Conservation (phyloP, 176 grass and related monocot species). For the Avena insularis region DNA sequence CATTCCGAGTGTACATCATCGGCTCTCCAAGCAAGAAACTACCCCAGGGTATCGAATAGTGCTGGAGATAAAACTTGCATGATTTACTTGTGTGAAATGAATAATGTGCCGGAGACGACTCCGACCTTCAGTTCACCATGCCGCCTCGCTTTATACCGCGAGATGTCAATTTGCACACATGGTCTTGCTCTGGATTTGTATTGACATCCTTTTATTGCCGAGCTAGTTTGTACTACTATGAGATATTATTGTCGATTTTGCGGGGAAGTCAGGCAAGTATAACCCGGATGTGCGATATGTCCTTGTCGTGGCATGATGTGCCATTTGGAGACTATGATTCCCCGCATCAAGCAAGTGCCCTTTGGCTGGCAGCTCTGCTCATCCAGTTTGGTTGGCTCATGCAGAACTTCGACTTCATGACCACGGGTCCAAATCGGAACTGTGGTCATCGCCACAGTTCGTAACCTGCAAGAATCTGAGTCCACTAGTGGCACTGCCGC, state of each 20-base stretch:
- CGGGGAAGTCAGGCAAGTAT: neutral
- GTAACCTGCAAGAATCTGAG: too few species aligned
- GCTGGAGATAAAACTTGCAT: neutral
- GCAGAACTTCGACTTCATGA: too few species aligned
- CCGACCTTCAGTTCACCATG: neutral
- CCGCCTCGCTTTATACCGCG: too few species aligned
- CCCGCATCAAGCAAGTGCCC: neutral
- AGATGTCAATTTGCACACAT: neutral
- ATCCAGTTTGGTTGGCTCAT: neutral
- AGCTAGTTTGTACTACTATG: neutral
- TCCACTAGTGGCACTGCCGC: too few species aligned
- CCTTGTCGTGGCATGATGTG: neutral
- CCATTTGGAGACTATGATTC: neutral
- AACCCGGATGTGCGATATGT: neutral
- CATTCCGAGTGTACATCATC: neutral
- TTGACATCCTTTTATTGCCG: neutral
- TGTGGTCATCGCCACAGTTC: too few species aligned
- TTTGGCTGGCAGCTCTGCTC: neutral
- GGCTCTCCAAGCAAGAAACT: constrained; percentile 6
- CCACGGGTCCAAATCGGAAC: too few species aligned
- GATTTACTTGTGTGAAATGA: neutral
- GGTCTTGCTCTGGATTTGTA: neutral
- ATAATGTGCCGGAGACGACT: neutral
- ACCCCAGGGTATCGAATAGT: neutral
- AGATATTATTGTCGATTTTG: neutral